A percentile compares a stretch with the other conserved stretches of the same genome.
phyloP scores from a whole-genome alignment of 2,329 filamentous ascomycete species.

The Cordyceps tenuipes region DNA sequence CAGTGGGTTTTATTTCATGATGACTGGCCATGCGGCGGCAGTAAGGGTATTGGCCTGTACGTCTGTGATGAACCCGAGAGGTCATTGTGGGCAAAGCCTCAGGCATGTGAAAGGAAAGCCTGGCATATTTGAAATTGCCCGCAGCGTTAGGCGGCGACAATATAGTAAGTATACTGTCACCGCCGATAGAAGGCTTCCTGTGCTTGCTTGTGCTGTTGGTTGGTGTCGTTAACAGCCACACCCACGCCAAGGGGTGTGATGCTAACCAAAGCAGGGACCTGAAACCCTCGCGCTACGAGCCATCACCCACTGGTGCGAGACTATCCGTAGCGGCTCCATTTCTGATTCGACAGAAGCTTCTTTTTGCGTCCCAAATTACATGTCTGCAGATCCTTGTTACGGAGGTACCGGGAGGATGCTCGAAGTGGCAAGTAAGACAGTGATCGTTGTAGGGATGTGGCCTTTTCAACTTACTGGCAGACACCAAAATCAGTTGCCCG shows the following conservation, averaged over 20 bases:
- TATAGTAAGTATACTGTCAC: no score
- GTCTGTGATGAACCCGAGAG: no score
- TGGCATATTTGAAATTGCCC: no score
- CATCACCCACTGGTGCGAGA: not conserved
- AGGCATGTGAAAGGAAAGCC: no score
- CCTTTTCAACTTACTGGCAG: not conserved
- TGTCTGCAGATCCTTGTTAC: not conserved
- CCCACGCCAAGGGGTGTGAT: not conserved
- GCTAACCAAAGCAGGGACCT: not conserved
- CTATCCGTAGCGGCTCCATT: not conserved
- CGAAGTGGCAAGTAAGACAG: not conserved
- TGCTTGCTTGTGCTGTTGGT: no score
- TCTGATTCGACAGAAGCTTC: not conserved
- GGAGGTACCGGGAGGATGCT: no score
- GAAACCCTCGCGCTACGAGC: constrained; percentile 9
- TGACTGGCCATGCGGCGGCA: not conserved
- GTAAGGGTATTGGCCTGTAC: no score
- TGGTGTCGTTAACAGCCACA: not conserved
- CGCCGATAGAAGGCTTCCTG: no score
- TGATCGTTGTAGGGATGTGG: not conserved
- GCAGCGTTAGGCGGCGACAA: no score
- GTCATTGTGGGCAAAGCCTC: no score
- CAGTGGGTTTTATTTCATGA: not conserved
- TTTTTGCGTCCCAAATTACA: not conserved
- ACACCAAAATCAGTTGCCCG: not conserved